These are phyloP conservation scores for Quercus lobata DNA, from an alignment of 331 rosid genomes.

Conservation along the genomic window DNA sequence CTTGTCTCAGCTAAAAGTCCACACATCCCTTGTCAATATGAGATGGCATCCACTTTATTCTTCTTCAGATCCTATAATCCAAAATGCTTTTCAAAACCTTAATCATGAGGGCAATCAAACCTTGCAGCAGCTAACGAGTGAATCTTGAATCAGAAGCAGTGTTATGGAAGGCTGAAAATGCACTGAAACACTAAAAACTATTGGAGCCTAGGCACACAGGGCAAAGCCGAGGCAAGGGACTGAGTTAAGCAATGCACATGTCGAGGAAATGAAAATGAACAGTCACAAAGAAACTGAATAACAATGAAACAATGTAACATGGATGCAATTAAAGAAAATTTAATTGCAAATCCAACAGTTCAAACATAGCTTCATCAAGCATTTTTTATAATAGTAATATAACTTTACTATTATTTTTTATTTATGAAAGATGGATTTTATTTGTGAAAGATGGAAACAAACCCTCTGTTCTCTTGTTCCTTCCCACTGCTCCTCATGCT, in stretches of 20 bases:
- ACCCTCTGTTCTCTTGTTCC: slow-evolving; percentile 96
- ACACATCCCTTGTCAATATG: too few relatives aligned
- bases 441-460: slow-evolving; percentile 36
- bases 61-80: too few relatives aligned
- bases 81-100: too few relatives aligned
- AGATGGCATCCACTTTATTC: too few relatives aligned
- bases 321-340: not conserved
- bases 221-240: too few relatives aligned
- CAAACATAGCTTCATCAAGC: not conserved
- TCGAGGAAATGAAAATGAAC: not conserved
- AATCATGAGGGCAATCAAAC: too few relatives aligned
- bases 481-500: slow-evolving; percentile 99
- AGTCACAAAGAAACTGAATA: not conserved
- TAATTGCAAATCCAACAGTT: not conserved
- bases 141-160: not conserved
- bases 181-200: not conserved
- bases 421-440: slow-evolving; percentile 3
- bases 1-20: too few relatives aligned
- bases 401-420: too few relatives aligned
- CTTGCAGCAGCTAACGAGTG: too few relatives aligned
- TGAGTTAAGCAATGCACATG: not conserved
- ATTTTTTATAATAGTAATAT: not conserved
- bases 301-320: not conserved
- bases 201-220: not conserved
- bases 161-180: not conserved